These are phyloP conservation scores for Fusarium sp. DNA, from an alignment of 2,329 filamentous ascomycete genomes.

Conservation along the genomic window DNA sequence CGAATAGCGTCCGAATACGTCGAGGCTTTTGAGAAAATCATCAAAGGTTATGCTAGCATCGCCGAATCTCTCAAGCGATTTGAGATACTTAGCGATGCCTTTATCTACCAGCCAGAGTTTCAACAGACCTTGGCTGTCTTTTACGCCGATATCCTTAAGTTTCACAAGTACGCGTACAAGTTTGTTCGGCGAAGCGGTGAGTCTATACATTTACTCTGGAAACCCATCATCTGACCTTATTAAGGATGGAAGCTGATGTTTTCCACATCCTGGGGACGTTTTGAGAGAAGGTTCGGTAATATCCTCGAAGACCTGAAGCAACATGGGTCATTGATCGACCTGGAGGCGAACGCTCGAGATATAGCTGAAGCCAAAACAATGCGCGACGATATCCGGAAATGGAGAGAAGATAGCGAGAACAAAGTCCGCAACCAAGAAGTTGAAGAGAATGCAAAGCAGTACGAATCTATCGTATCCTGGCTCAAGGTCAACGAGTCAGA, in stretches of 20 bases:
- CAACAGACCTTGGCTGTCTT: conserved; percentile 60
- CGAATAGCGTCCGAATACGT: conserved; percentile 54
- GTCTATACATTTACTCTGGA: not conserved
- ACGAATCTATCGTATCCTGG: conserved; percentile 28
- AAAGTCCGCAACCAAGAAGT: not conserved
- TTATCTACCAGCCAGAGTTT: conserved; percentile 53
- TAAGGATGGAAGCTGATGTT: conserved; percentile 57
- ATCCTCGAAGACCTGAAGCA: conserved; percentile 55
- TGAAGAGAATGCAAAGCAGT: conserved; percentile 17
- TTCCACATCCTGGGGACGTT: conserved; percentile 57
- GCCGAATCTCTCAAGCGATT: conserved; percentile 59
- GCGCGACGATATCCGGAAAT: conserved; percentile 22
- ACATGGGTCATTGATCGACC: conserved; percentile 53
- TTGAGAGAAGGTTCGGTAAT: conserved; percentile 53
- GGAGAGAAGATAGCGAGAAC: conserved; percentile 29
- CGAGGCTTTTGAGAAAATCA: conserved; percentile 60
- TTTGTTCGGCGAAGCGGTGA: conserved; percentile 58
- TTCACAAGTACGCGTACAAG: conserved; percentile 63
- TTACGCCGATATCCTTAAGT: conserved; percentile 65
- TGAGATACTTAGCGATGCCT: conserved; percentile 52
- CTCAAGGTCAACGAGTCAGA: conserved; percentile 24
- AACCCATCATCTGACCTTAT: conserved; percentile 22
- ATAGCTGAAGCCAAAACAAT: conserved; percentile 47
- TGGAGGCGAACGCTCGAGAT: conserved; percentile 52
- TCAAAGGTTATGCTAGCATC: conserved; percentile 59